These are phyloP conservation scores for Centrapalus pauciflorus DNA, from an alignment of 129 eudicot species.

Conservation along the genomic window DNA sequence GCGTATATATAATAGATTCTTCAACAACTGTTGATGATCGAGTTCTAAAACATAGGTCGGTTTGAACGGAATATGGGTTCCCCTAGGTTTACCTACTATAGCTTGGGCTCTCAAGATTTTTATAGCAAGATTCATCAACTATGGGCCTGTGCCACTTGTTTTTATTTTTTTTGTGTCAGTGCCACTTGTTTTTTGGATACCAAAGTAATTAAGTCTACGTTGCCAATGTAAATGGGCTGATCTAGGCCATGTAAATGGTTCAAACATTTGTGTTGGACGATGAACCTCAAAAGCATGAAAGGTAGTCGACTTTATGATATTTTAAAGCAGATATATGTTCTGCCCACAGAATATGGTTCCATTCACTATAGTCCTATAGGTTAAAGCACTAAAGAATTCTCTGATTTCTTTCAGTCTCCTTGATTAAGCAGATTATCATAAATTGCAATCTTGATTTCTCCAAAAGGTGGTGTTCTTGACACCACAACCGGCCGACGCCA, in stretches of 20 bases:
- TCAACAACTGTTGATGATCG: neutral
- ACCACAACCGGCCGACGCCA: too few relatives aligned
- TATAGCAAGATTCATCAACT: constrained; percentile 23
- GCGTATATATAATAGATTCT: neutral
- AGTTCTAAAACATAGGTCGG: too few relatives aligned
- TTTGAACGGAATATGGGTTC: too few relatives aligned
- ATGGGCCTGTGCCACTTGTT: constrained; percentile 25
- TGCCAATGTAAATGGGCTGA: constrained; percentile 11
- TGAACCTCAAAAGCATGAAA: constrained; percentile 35
- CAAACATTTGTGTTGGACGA: constrained; percentile 26
- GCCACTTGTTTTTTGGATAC: constrained; percentile 12
- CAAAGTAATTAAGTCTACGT: constrained; percentile 15
- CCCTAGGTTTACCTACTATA: too few relatives aligned
- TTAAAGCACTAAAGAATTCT: neutral
- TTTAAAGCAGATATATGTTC: constrained; percentile 32
- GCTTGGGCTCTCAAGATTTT: constrained; percentile 14
- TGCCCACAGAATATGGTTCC: constrained; percentile 44
- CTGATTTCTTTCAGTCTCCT: neutral
- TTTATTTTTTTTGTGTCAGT: constrained; percentile 1
- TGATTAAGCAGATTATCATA: neutral
- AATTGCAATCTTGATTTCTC: too few relatives aligned
- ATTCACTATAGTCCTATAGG: neutral
- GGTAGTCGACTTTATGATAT: constrained; percentile 23
- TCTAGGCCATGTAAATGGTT: constrained; percentile 20
- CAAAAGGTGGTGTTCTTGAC: too few relatives aligned